Percentiles rank a stretch among this genome's conserved stretches.
These are phyloP conservation scores for Sporobolus alterniflorus DNA, from an alignment of 202 grass and related monocot species.

Conservation along the genomic window DNA sequence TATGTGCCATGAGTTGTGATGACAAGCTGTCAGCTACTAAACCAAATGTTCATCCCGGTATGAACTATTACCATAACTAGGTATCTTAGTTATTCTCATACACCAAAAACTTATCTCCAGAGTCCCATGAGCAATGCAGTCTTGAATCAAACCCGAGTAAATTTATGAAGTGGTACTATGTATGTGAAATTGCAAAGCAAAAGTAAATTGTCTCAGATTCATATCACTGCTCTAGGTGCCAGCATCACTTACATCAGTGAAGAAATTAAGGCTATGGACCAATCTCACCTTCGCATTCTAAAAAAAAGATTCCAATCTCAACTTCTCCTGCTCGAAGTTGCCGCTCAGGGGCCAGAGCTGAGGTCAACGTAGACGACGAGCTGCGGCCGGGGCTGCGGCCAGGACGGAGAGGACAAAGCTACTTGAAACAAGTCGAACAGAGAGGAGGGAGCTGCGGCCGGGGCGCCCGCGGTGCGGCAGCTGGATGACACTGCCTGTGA, in stretches of 20 bases:
- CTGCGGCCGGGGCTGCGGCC: conserved; percentile 82
- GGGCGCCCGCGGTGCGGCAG: too few relatives aligned
- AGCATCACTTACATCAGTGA: not conserved
- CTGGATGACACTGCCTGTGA: too few relatives aligned
- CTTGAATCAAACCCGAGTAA: not conserved
- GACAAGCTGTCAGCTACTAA: not conserved
- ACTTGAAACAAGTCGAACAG: too few relatives aligned
- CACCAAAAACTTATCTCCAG: not conserved
- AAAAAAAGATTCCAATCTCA: conserved; percentile 30
- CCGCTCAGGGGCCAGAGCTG: conserved; percentile 32
- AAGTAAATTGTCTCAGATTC: not conserved
- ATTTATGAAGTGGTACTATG: not conserved
- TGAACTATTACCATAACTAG: not conserved
- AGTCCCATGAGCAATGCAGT: not conserved
- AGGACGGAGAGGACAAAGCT: too few relatives aligned
- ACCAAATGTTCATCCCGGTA: not conserved
- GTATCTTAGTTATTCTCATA: not conserved
- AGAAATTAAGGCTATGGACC: not conserved
- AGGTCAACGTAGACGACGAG: conserved; percentile 70
- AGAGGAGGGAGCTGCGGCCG: too few relatives aligned
- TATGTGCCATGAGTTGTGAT: conserved; percentile 7
- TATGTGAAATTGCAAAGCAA: not conserved
- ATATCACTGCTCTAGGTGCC: not conserved
- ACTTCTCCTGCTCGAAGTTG: conserved; percentile 88
- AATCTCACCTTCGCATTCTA: too few relatives aligned